These are phyloP conservation scores for Cercospora sojina DNA, from an alignment of 2,329 filamentous ascomycete species.

Conservation along the genomic window DNA sequence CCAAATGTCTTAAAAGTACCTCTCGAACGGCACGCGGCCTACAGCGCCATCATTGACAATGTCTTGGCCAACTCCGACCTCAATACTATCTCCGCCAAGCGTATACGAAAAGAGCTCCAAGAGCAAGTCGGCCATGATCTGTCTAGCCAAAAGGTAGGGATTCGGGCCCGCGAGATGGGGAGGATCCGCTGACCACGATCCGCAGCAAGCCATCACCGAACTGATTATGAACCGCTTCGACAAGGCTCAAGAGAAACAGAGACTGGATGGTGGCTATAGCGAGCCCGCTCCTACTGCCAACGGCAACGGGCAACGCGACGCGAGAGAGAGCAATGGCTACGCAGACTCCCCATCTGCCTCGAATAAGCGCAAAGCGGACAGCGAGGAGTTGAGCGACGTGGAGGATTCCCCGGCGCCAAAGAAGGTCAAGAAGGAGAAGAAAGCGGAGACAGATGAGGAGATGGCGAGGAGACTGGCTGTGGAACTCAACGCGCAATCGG, in stretches of 20 bases:
- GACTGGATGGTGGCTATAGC: constrained; percentile 27
- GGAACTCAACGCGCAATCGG: constrained; percentile 73
- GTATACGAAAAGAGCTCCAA: constrained; percentile 63
- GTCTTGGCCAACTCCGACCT: constrained; percentile 62
- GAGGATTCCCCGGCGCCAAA: constrained; percentile 42
- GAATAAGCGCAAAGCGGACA: constrained; percentile 46
- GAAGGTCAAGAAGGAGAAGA: constrained; percentile 57
- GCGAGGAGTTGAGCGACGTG: constrained; percentile 44
- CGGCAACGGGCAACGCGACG: constrained; percentile 29
- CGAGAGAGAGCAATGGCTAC: constrained; percentile 19
- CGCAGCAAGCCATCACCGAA: constrained; percentile 46
- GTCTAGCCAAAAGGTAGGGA: constrained; percentile 58
- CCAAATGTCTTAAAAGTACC: constrained; percentile 27
- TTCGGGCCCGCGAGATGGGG: neutral
- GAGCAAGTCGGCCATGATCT: constrained; percentile 61
- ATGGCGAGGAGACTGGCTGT: constrained; percentile 87
- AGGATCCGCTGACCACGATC: constrained; percentile 15
- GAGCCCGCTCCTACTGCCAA: constrained; percentile 44
- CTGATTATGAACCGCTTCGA: constrained; percentile 54
- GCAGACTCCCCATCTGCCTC: constrained; percentile 24
- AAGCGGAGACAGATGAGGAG: constrained; percentile 75
- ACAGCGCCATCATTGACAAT: constrained; percentile 61
- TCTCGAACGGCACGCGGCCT: constrained; percentile 34
- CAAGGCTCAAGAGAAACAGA: constrained; percentile 40
- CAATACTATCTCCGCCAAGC: constrained; percentile 64